Base-by-base conservation (phyloP, 2,329 filamentous ascomycete species). In the Aspergillus quadrilineatus region DNA sequence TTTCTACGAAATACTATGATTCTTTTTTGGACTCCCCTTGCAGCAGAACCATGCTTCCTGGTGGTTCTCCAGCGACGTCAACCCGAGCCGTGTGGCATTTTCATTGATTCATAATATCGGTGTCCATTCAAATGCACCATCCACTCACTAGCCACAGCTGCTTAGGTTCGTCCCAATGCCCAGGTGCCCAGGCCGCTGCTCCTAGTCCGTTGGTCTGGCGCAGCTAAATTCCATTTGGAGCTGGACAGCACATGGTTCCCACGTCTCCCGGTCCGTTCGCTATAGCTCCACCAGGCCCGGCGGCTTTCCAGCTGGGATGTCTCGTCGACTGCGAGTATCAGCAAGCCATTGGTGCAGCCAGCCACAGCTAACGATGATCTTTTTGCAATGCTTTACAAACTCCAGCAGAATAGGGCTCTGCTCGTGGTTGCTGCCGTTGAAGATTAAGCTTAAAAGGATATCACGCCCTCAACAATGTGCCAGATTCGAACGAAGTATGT, bases 331-430 rank as follows among this genome's bases (percentile, higher is more conserved):
- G 56, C 63, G 50, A 57, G 60, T 54, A 58, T 58, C 56, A 57
- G 57, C 59, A 49, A 32, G 64, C 62, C 48, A 70, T 70, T 68
- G 67, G 68, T 62, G 61, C 65, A 70, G 65, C 62, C 65, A 61
- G 57, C 61, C 65, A 66, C 68, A 58, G 46, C 58, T 53, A 46
- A 60, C 53, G 61, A 69, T 70, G 63, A 68, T 69, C 61, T 61
- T 64, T 49, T 59, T 57, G 56, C 45, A 54, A 50, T 30, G 22
- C 48, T 60, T 42, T 51, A 37, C 55, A 44, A 55, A 48, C 47
- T 57, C 22, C 56, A 52, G 47, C 55, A 44, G 44, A 48, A 55
- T 56, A 48, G 42, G 53, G 22, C 17, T 43, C 22, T 50, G 32
- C 46, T 50, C 53, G 42, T 30, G 42, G 51, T 10, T 47, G 57